A percentile compares a stretch with the other conserved stretches of the same genome.
Evolutionary conservation across 2,329 filamentous ascomycete genomes (phyloP).

Genomic region (Didymella arachidicola): DNA sequence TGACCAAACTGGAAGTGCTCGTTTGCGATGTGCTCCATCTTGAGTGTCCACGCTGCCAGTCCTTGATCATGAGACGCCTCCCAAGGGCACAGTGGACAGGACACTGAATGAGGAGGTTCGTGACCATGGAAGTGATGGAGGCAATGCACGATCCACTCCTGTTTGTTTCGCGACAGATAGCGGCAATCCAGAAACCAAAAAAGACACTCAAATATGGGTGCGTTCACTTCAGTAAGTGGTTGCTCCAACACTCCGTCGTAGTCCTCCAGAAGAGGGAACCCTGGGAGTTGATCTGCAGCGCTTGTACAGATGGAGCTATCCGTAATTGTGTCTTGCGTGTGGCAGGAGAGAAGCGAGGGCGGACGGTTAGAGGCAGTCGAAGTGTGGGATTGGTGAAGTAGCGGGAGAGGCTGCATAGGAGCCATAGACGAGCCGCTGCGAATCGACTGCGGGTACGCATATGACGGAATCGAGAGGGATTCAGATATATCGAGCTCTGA

Average conservation of each 20-base stretch:
- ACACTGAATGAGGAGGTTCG: constrained; percentile 39
- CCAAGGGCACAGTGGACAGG: constrained; percentile 47
- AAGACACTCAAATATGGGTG: constrained; percentile 36
- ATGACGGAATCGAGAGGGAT: not conserved
- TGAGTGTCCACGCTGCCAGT: constrained; percentile 26
- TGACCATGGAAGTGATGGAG: constrained; percentile 45
- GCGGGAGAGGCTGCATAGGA: constrained; percentile 18
- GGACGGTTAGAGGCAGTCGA: constrained; percentile 26
- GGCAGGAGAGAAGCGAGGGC: constrained; percentile 38
- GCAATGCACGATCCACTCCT: constrained; percentile 45
- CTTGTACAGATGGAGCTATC: constrained; percentile 40
- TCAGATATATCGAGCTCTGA: not conserved
- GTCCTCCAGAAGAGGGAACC: constrained; percentile 33
- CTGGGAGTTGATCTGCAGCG: constrained; percentile 32
- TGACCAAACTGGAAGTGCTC: constrained; percentile 36
- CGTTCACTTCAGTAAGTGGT: constrained; percentile 12
- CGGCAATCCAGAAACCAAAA: constrained; percentile 47
- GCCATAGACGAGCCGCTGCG: constrained; percentile 44
- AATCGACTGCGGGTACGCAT: constrained; percentile 23
- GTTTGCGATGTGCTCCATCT: constrained; percentile 42
- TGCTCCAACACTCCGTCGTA: constrained; percentile 39
- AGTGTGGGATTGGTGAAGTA: constrained; percentile 37
- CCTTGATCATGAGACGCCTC: constrained; percentile 23
- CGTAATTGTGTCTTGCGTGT: constrained; percentile 28
- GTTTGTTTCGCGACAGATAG: constrained; percentile 29